Conservation (phyloP, 2,329 filamentous ascomycete species). For the Berkeleyomyces basicola region DNA sequence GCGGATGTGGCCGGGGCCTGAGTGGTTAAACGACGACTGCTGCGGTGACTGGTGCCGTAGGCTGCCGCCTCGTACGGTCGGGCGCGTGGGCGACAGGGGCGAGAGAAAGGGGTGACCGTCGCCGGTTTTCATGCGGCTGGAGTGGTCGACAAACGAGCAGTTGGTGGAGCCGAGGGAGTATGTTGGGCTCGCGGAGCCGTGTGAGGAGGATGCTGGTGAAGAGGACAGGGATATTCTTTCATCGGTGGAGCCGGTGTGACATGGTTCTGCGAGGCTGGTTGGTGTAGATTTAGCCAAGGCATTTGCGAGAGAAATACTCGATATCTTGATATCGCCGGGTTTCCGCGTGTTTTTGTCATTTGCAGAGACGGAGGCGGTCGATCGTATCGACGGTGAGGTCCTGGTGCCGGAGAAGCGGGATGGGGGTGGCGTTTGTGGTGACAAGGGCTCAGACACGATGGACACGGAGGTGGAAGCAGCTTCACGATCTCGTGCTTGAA, state of each 20-base stretch:
- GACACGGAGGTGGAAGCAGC: neutral
- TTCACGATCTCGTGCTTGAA: slow-evolving; percentile 13
- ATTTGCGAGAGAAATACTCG: neutral
- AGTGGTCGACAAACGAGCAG: neutral
- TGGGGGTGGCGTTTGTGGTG: neutral
- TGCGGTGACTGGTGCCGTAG: neutral
- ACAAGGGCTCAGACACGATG: neutral
- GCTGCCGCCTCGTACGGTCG: neutral
- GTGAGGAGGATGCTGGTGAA: neutral
- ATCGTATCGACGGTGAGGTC: neutral
- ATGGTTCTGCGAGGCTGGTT: neutral
- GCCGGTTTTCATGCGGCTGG: neutral
- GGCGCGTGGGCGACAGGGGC: neutral
- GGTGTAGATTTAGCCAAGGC: neutral
- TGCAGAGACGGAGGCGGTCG: slow-evolving; percentile 6
- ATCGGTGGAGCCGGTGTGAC: neutral
- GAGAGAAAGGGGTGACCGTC: neutral
- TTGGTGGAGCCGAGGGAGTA: slow-evolving; percentile 6
- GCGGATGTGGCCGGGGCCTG: neutral
- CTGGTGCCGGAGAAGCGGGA: neutral
- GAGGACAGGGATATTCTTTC: neutral
- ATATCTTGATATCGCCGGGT: slow-evolving; percentile 1
- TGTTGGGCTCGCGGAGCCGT: slow-evolving; percentile 9
- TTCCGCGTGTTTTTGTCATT: slow-evolving; percentile 13
- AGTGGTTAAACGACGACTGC: neutral